phyloP scores from a whole-genome alignment of 2,329 filamentous ascomycete genomes.

The Fusarium fujikuroi region DNA sequence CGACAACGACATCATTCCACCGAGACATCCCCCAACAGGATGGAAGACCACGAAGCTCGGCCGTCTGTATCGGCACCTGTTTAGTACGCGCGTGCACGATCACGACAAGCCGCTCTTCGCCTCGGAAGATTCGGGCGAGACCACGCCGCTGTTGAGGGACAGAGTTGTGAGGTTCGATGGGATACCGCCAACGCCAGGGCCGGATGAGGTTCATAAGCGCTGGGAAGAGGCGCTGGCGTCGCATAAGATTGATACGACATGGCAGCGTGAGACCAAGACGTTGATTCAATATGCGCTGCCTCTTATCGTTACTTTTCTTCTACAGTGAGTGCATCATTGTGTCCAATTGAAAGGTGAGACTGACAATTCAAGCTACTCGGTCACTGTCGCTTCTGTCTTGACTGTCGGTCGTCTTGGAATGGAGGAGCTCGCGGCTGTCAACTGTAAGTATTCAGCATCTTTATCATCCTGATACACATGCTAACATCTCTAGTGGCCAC shows the following conservation, averaged over 20 bases:
- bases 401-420: constrained; percentile 78
- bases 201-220: constrained; percentile 33
- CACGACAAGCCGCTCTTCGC: constrained; percentile 17
- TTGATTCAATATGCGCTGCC: constrained; percentile 75
- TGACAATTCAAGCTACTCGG: constrained; percentile 63
- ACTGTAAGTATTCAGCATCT: constrained; percentile 36
- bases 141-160: constrained; percentile 8
- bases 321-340: too few relatives aligned
- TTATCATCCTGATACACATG: background rate
- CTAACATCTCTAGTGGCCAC: constrained; percentile 52
- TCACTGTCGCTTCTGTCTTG: constrained; percentile 80
- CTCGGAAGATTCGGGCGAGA: constrained; percentile 4
- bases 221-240: constrained; percentile 85
- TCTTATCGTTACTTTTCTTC: constrained; percentile 70
- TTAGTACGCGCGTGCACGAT: constrained; percentile 28
- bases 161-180: constrained; percentile 2
- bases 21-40: background rate
- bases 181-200: constrained; percentile 15
- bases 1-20: constrained; percentile 36
- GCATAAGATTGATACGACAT: constrained; percentile 85
- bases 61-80: constrained; percentile 20
- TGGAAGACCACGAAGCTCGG: constrained; percentile 10
- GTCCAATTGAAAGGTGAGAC: background rate
- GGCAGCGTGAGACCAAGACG: constrained; percentile 86
- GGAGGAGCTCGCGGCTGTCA: constrained; percentile 57